Evolutionary conservation across 1,284 basidiomycete species (phyloP), one percentile per base, ranked within the genome.

Genomic region (Pterulicium gracile): DNA sequence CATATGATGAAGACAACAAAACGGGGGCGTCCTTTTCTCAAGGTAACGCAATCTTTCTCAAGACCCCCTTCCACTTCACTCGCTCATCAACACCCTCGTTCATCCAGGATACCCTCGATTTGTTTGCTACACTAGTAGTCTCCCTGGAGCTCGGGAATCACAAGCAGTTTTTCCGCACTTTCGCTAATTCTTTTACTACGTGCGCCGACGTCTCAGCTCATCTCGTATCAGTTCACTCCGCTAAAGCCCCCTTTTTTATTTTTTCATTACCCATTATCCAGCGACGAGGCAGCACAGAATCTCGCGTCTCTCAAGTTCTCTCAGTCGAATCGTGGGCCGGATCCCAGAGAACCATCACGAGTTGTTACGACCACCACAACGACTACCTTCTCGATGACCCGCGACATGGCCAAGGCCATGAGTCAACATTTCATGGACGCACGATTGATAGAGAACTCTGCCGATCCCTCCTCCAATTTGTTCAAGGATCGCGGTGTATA

Each of bases 391-490:
- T 94, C 92, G 51, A 98, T 99, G 96, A 93, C 91, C 53, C 82
- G 93, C 54, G 95, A 98, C 42, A 98, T 98, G 88, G 96, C 96
- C 51, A 96, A 97, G 68, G 92, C 91, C 24, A 98, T 98, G 81
- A 92, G 92, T 66, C 95, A 98, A 66, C 94, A 98, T 60, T 98
- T 98, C 61, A 95, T 99, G 88, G 95, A 98, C 54, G 94, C 95
- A 44, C 87, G 93, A 51, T 76, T 98, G 53, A 93, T 98, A 54
- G 94, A 97, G 65, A 97, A 97, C 61, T 94, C 93, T 12, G 83
- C 89, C 15, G 96, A 98, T 65, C 81, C 86, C 17, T 73, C 76
- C 22, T 87, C 86, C 18, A 84, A 85, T 56, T 73, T 88, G 40
- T 98, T 98, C 84, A 97, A 97, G 69, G 95, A 98, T 58, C 84